phyloP scores from a whole-genome alignment of 768 basidiomycete species.

The Lactarius hengduanensis region DNA sequence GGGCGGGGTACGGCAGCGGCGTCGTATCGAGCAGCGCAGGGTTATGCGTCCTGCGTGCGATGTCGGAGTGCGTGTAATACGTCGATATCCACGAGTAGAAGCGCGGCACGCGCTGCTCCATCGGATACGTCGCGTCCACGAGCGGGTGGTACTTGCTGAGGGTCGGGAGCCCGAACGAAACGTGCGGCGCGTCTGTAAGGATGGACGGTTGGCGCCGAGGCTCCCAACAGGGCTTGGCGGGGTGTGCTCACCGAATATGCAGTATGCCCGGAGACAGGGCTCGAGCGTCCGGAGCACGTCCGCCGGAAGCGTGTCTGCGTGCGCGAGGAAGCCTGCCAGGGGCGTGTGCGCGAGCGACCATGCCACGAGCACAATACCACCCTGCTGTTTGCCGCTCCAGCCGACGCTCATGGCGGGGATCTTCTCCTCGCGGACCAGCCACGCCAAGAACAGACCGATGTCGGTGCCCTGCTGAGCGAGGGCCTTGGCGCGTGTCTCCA shows the following conservation, averaged over 20 bases:
- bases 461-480: slow-evolving; percentile 23
- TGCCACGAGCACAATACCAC: slow-evolving; percentile 26
- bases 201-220: neutral
- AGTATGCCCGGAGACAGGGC: slow-evolving; percentile 24
- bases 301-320: slow-evolving; percentile 19
- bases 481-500: slow-evolving; percentile 17
- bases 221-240: neutral
- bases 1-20: slow-evolving; percentile 17
- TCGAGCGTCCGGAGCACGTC: slow-evolving; percentile 17
- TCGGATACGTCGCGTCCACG: slow-evolving; percentile 17
- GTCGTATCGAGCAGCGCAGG: slow-evolving; percentile 19
- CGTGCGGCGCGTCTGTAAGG: slow-evolving; percentile 19
- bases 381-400: slow-evolving; percentile 12
- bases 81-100: slow-evolving; percentile 28
- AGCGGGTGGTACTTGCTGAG: slow-evolving; percentile 25
- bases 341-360: slow-evolving; percentile 29
- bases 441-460: slow-evolving; percentile 25
- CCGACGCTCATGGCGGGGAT: slow-evolving; percentile 12
- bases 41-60: slow-evolving; percentile 12
- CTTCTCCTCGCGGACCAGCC: slow-evolving; percentile 21
- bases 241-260: slow-evolving; percentile 23
- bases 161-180: slow-evolving; percentile 22
- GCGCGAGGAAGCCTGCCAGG: slow-evolving; percentile 21
- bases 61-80: slow-evolving; percentile 25
- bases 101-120: slow-evolving; percentile 23